Base-by-base conservation (phyloP, 805 yeast species). In the Saturnispora hagleri region DNA sequence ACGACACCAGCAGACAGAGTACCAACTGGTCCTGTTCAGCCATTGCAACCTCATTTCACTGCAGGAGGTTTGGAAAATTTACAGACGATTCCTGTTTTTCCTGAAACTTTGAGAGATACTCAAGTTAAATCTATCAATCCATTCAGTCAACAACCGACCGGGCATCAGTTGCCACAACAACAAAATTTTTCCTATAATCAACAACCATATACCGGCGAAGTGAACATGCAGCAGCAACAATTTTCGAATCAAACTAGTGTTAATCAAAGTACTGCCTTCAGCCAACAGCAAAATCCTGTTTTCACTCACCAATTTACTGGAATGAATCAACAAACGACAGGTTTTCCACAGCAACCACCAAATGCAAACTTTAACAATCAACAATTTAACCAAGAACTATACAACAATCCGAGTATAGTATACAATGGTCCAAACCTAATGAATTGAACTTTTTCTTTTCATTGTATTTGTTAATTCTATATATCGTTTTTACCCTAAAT, bases 1-100 rank as follows among this genome's bases (percentile, higher is more conserved):
- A 17, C 47, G 5, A 51, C 61, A 12, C 60, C 62, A 4, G 53
- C 56, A 6, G 60, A 58, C 15, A 60, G 54, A 40, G 42, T 59
- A 70, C 40, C 31, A 40, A 52, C 54, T 54, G 44, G 41, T 10
- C 48, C 45, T 28, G 43, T 49, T 3, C 58, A 62, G 48, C 69
- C 73, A 15, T 27, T 35, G 34, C 13, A 34, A 31, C 22, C 31
- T 42, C 84, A 79, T 60, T 75, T 80, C 2, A 83, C 89, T 2
- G 85, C 88, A 34, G 91, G 90, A 4, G 91, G 90, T 0, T 72
- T 82, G 54, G 90, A 85, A 61, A 69, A 70, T 48, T 64, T 84
- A 43, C 83, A 83, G 9, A 84, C 89, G 0, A 68, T 77, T 3
- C 78, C 89, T 2, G 86, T 82, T 8, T 85, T 83, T 59, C 88